Conservation (phyloP, 106 monocot species). For the Dendrobium officinale region DNA sequence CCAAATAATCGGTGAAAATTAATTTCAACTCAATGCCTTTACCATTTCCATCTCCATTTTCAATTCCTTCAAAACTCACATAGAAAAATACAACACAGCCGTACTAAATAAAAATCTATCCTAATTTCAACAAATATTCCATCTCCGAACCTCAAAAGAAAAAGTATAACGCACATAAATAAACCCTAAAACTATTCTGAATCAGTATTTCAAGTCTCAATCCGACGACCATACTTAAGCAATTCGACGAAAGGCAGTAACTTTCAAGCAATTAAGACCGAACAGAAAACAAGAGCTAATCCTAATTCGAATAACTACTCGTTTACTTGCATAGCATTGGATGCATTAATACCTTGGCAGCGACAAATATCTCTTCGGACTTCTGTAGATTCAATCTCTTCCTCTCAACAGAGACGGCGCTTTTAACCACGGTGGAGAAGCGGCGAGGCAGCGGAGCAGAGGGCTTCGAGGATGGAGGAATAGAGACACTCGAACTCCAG, state of each 20-base stretch:
- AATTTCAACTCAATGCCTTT: too few species aligned
- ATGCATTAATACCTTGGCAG: constrained; percentile 48
- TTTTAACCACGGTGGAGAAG: constrained; percentile 24
- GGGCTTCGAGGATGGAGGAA: constrained; percentile 16
- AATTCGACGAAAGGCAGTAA: neutral
- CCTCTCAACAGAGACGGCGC: constrained; percentile 59
- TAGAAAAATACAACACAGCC: too few species aligned
- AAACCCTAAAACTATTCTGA: neutral
- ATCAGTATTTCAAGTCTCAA: neutral
- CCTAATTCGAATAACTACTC: neutral
- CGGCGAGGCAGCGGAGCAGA: neutral
- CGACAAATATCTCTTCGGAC: constrained; percentile 77
- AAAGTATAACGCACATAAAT: neutral
- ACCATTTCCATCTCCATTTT: too few species aligned
- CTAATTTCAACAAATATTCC: neutral
- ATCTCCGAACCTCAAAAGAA: neutral
- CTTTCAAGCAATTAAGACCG: neutral
- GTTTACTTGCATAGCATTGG: neutral
- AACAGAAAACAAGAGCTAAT: neutral
- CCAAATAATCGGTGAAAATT: too few species aligned
- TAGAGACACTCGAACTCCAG: constrained; percentile 33
- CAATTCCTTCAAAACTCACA: too few species aligned
- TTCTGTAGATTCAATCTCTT: constrained; percentile 54
- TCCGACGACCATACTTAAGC: neutral
- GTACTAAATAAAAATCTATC: too few species aligned